Evolutionary conservation across 2,329 filamentous ascomycete species (phyloP).

Genomic region (Aspergillus glaucus): DNA sequence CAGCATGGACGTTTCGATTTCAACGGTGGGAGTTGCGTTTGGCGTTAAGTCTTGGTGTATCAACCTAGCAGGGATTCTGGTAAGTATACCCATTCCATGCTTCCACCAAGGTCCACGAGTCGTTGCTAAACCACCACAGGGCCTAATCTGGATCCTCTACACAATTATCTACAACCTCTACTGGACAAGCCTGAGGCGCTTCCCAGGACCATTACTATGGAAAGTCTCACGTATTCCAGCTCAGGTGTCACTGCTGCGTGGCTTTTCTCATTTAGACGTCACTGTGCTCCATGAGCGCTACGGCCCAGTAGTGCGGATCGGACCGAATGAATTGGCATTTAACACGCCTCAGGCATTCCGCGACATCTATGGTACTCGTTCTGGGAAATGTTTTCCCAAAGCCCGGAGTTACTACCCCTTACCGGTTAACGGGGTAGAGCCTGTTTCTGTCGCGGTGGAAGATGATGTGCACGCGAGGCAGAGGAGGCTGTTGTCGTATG

Average conservation of each 20-base stretch:
- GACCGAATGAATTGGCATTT: slow-evolving; percentile 23
- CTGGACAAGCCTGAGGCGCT: neutral
- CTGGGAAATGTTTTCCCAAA: slow-evolving; percentile 16
- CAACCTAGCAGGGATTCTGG: no score
- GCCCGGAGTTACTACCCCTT: slow-evolving; percentile 11
- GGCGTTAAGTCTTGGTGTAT: no score
- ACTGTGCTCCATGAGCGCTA: slow-evolving; percentile 3
- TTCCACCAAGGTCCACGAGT: no score
- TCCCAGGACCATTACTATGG: neutral
- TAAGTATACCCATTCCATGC: no score
- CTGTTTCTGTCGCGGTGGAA: neutral
- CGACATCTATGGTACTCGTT: slow-evolving; percentile 27
- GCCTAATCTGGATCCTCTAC: no score
- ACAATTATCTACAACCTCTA: neutral
- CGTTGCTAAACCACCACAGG: no score
- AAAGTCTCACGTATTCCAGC: neutral
- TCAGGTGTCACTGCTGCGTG: neutral
- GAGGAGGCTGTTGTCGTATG: slow-evolving; percentile 17
- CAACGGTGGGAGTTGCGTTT: no score
- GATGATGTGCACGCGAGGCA: slow-evolving; percentile 9
- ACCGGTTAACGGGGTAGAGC: neutral
- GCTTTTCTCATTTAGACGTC: neutral
- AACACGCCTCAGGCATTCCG: slow-evolving; percentile 22
- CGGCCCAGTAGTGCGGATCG: slow-evolving; percentile 13
- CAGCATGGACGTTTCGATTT: no score